Base-by-base conservation (phyloP, 768 basidiomycete species). In the Russula abietina region DNA sequence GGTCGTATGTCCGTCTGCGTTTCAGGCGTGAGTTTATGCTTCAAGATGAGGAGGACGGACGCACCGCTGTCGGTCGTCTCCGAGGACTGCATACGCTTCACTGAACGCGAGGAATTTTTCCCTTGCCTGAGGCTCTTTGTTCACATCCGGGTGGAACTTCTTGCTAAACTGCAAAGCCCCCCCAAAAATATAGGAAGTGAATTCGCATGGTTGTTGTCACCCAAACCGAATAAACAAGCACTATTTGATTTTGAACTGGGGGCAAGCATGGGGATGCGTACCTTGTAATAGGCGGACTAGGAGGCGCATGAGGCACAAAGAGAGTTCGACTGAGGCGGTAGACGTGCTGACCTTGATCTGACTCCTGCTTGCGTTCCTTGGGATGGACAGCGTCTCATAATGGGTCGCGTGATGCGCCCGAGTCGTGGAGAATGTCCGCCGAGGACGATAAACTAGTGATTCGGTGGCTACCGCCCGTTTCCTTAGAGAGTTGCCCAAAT, bases 121-220 rank as follows among this genome's bases (percentile, higher is more conserved):
- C 59, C 73, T 75, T 1, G 80, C 74, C 3, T 62, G 51, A 7
- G 69, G 70, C 55, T 81, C 79, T 39, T 72, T 70, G 57, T 73
- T 73, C 10, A 78, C 67, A 66, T 81, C 80, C 1, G 80, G 80
- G 57, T 82, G 81, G 54, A 75, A 74, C 63, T 71, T 64, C 61
- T 82, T 82, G 74, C 80, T 81, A 56, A 82, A 68, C 80, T 81
- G 63, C 39, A 28, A 19, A 8, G 30, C n/a, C n/a, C n/a, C n/a
- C n/a, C n/a, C n/a, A n/a, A n/a, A n/a, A n/a, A n/a, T n/a, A n/a
- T n/a, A n/a, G n/a, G n/a, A n/a, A n/a, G n/a, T n/a, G n/a, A n/a
- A n/a, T n/a, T n/a, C n/a, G n/a, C n/a, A n/a, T n/a, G n/a, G n/a
- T n/a, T n/a, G n/a, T n/a, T n/a, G n/a, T n/a, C n/a, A n/a, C n/a